Evolutionary conservation across 331 rosid genomes (phyloP), one percentile per base, ranked within the genome.

Genomic region (Spiraea crenata): DNA sequence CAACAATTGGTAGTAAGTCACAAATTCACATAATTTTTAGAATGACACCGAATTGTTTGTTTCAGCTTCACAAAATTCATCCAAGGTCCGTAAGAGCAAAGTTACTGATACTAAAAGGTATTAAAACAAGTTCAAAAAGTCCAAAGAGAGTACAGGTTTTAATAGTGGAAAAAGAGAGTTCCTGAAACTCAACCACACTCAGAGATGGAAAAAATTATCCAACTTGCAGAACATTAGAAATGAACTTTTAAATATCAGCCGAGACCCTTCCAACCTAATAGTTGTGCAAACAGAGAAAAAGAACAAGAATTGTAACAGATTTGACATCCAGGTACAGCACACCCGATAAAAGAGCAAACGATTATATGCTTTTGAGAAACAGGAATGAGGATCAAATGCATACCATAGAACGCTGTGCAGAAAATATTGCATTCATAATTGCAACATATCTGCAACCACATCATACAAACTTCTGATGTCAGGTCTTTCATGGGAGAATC

Each of bases 361-460:
- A 57, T n/a, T 13, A 39, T 16, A 66, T 50, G 56, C 7, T 49
- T 68, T 48, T 65, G n/a, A 48, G 19, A 65, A 61, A 45, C 35
- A 63, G 58, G 72, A 74, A 60, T 15, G 51, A 50, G 66, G 74
- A 57, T 45, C 66, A 54, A 49, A 69, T 20, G 67, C 78, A 63
- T 82, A 95, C 99, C 76, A 75, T 60, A 14, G 96, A 95, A 61
- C 79, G 95, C 71, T 91, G 96, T 17, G 99, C 99, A 76, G 97
- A 95, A 74, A 95, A 91, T 78, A 95, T 95, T 38, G 97, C 72
- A 85, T 95, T 95, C 99, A 91, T 89, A 79, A 87, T 84, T 73
- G 99, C 97, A 67, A 95, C 99, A 74, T 95, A 91, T 86, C 96
- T 95, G 96, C 73, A 85, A 82, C 73, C 39, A 61, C 77, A 73